Evolutionary conservation across 495 filamentous ascomycete species (phyloP), one percentile per base, ranked within the genome.

Genomic region (Polyplosphaeria fusca): DNA sequence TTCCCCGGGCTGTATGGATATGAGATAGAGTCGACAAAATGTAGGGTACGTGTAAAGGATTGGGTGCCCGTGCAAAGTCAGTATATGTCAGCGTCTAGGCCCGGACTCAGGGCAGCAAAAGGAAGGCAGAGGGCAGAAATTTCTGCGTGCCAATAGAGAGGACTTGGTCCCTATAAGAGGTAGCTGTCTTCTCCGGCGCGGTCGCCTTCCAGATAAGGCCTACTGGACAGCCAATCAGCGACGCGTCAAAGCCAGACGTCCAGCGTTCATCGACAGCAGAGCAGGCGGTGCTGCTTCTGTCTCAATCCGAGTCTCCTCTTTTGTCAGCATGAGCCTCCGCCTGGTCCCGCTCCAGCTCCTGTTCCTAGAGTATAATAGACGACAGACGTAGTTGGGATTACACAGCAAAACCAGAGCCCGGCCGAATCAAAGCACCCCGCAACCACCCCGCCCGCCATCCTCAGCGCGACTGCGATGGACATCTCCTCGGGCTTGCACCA

Each of bases 381-480:
- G n/a, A n/a, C n/a, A n/a, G n/a, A n/a, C n/a, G n/a, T n/a, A n/a
- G n/a, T n/a, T n/a, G n/a, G n/a, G n/a, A n/a, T n/a, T n/a, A n/a
- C n/a, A n/a, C n/a, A n/a, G n/a, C n/a, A n/a, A n/a, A n/a, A n/a
- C 32, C 32, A n/a, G n/a, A 37, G n/a, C n/a, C 32, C 32, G 32
- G 9, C 32, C n/a, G 32, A 37, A 37, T 7, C 32, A 37, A n/a
- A 7, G 19, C 9, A 42, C 39, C 39, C 39, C 39, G 39, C 39
- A 42, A 9, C 39, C 11, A 42, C 16, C 39, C 39, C 5, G 14
- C 30, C 30, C 7, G 30, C 41, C 22, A 4, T 28, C 41, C 2
- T 25, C 51, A 14, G 23, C 23, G 2, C 41, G 23, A 7, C 39
- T 24, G 47, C 39, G 9, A 54, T 54, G 51, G 40, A 54, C 30